Conservation (phyloP, 2,329 filamentous ascomycete genomes). For the Pseudogymnoascus sp. region DNA sequence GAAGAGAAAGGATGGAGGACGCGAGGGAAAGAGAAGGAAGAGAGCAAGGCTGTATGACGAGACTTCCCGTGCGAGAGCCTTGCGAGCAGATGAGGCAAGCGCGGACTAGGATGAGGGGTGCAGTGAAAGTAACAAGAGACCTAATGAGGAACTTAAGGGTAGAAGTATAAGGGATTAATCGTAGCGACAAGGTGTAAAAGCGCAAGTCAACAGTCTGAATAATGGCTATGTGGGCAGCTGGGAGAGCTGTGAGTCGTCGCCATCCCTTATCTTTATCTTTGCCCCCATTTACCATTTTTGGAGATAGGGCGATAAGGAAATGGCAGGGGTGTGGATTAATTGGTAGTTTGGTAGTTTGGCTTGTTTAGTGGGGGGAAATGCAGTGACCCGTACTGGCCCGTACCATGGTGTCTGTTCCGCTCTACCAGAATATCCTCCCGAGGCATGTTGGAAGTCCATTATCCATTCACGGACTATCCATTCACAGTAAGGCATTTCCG, state of each 20-base stretch:
- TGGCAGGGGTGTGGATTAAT: not conserved
- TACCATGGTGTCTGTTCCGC: not conserved
- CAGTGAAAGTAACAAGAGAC: not conserved
- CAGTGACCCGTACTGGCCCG: not conserved
- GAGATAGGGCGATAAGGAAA: not conserved
- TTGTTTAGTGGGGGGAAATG: not conserved
- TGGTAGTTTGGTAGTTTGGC: no score
- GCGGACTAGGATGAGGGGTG: not conserved
- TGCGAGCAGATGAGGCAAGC: not conserved
- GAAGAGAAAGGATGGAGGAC: not conserved
- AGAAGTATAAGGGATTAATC: not conserved
- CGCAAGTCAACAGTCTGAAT: not conserved
- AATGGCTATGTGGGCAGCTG: not conserved
- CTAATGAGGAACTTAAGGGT: not conserved
- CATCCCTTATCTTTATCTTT: not conserved
- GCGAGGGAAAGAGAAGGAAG: not conserved
- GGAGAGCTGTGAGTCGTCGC: not conserved
- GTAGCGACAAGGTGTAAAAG: not conserved
- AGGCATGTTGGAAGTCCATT: not conserved
- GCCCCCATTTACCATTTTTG: not conserved
- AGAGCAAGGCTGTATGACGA: slow-evolving; percentile 2
- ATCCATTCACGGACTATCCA: not conserved
- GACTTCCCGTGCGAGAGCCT: not conserved
- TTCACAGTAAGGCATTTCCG: not conserved
- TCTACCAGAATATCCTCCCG: not conserved